A percentile compares a stretch with the other conserved stretches of the same genome.
Evolutionary conservation across 2,329 filamentous ascomycete species (phyloP).

Genomic region (Parafenestella ontariensis): DNA sequence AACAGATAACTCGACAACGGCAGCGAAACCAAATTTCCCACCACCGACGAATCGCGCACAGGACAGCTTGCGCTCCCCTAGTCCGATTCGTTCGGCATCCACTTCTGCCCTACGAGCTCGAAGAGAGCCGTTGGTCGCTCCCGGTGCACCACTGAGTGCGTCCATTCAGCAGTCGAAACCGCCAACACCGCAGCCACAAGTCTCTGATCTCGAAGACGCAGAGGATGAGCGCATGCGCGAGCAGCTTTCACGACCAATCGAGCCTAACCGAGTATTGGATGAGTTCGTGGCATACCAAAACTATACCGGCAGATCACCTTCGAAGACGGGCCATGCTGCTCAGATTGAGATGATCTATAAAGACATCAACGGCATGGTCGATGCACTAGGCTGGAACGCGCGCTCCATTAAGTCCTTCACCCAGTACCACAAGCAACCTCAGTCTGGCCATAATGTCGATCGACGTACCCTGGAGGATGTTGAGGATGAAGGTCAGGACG

Average conservation of each 20-base stretch:
- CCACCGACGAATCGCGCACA: conserved; percentile 54
- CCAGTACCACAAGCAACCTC: conserved; percentile 63
- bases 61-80: conserved; percentile 74
- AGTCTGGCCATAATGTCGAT: conserved; percentile 61
- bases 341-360: conserved; percentile 67
- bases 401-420: conserved; percentile 68
- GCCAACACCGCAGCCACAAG: conserved; percentile 47
- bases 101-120: conserved; percentile 53
- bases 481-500: conserved; percentile 44
- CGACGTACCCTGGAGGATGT: conserved; percentile 68
- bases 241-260: conserved; percentile 66
- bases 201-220: conserved; percentile 55
- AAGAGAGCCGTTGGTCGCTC: conserved; percentile 41
- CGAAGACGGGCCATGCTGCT: conserved; percentile 52
- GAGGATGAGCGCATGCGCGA: conserved; percentile 73
- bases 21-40: conserved; percentile 58
- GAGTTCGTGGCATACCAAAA: conserved; percentile 69
- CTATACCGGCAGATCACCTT: conserved; percentile 47
- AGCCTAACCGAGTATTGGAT: conserved; percentile 68
- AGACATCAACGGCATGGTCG: conserved; percentile 92
- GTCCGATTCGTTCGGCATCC: conserved; percentile 68
- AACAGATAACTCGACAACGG: conserved; percentile 13
- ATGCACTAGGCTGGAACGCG: conserved; percentile 87
- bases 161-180: conserved; percentile 44
- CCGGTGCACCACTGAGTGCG: conserved; percentile 40